phyloP scores from a whole-genome alignment of 1,284 basidiomycete genomes.

The Ganoderma meredithae region DNA sequence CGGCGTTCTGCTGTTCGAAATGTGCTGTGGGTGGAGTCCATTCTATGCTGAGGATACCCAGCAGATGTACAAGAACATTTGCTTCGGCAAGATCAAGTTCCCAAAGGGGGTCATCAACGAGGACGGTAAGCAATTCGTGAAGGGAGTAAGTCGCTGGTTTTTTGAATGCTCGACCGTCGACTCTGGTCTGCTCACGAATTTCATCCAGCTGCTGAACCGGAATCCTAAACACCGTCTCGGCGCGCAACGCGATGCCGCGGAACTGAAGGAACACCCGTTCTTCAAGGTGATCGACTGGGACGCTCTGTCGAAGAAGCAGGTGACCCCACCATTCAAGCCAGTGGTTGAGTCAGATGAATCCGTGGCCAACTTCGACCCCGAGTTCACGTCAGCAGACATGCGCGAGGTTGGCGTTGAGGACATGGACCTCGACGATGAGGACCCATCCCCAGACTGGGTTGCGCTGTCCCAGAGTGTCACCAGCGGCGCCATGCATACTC shows the following conservation, averaged over 20 bases:
- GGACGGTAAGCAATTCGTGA: conserved; percentile 99
- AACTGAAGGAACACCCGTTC: conserved; percentile 97
- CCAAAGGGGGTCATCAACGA: conserved; percentile 97
- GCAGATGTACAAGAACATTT: conserved; percentile 99
- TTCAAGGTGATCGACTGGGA: conserved; percentile 94
- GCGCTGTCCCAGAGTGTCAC: conserved; percentile 49
- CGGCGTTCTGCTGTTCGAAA: conserved; percentile 92
- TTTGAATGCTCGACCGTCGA: conserved; percentile 11
- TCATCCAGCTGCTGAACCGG: conserved; percentile 87
- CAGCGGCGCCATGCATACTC: conserved; percentile 56
- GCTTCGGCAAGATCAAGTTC: conserved; percentile 98
- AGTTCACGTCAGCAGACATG: conserved; percentile 92
- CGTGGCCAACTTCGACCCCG: conserved; percentile 97
- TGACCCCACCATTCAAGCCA: conserved; percentile 98
- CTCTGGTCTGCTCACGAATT: conserved; percentile 24
- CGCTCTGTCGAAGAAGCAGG: conserved; percentile 86
- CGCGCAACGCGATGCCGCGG: conserved; percentile 88
- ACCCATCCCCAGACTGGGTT: conserved; percentile 78
- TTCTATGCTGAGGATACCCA: conserved; percentile 99
- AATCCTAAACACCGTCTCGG: conserved; percentile 98
- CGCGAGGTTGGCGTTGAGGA: conserved; percentile 68
- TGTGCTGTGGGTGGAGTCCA: conserved; percentile 99
- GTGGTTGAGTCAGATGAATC: conserved; percentile 98
- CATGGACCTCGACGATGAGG: conserved; percentile 73
- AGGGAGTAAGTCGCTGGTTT: conserved; percentile 76